Evolutionary conservation across 2,329 filamentous ascomycete genomes (phyloP).

Genomic region (Leptoxyphium fumago): DNA sequence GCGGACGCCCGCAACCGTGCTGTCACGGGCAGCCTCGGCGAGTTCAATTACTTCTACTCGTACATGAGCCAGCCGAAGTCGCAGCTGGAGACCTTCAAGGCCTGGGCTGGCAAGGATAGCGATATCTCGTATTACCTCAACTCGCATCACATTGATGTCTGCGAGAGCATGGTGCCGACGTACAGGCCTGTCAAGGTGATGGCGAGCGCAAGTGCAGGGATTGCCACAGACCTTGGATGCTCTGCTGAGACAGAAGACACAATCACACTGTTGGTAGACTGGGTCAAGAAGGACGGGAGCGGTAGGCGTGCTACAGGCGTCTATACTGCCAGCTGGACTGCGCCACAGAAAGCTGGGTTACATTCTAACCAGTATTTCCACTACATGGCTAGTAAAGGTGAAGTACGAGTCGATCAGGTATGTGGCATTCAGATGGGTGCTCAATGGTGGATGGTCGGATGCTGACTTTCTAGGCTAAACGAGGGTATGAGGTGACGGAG

Average conservation of each 20-base stretch:
- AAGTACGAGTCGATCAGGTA: conserved; percentile 70
- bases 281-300: conserved; percentile 58
- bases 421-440: background rate
- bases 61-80: conserved; percentile 93
- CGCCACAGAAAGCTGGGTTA: conserved; percentile 82
- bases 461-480: conserved; percentile 44
- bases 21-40: conserved; percentile 49
- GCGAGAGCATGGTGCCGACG: conserved; percentile 78
- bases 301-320: conserved; percentile 68
- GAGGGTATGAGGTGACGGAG: conserved; percentile 87
- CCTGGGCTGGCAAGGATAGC: conserved; percentile 80
- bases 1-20: conserved; percentile 71
- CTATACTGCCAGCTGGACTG: conserved; percentile 90
- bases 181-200: conserved; percentile 68
- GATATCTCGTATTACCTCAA: conserved; percentile 97
- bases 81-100: conserved; percentile 86
- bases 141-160: conserved; percentile 85
- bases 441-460: no score
- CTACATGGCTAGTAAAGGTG: conserved; percentile 71
- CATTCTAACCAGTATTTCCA: conserved; percentile 97
- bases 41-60: conserved; percentile 97
- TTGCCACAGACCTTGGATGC: conserved; percentile 66
- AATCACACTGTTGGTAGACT: conserved; percentile 79
- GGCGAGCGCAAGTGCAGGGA: conserved; percentile 62
- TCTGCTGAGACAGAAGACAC: conserved; percentile 76